These are phyloP conservation scores for Alternaria angustiovoidea DNA, from an alignment of 2,329 filamentous ascomycete genomes.

Conservation along the genomic window DNA sequence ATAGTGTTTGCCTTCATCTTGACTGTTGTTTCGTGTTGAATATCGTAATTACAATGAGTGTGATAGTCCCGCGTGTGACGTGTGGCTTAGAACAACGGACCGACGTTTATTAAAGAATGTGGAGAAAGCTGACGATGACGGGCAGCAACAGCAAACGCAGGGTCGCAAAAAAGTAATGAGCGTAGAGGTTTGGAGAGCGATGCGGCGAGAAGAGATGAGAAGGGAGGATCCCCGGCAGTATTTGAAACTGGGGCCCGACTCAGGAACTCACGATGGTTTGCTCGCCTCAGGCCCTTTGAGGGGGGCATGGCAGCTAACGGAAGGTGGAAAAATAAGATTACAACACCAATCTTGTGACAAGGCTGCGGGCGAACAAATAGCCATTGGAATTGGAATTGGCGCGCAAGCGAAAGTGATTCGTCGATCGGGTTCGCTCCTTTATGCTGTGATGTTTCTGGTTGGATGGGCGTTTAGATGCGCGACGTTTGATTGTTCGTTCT, in stretches of 20 bases:
- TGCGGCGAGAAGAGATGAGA: constrained; percentile 23
- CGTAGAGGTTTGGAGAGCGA: constrained; percentile 27
- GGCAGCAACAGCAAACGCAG: constrained; percentile 5
- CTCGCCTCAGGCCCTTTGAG: constrained; percentile 11
- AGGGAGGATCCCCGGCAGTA: constrained; percentile 32
- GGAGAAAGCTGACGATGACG: constrained; percentile 18
- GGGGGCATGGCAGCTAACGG: constrained; percentile 29
- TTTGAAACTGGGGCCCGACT: constrained; percentile 33
- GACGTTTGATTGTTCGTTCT: constrained; percentile 9
- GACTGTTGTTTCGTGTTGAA: constrained; percentile 9
- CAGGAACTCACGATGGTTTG: constrained; percentile 25
- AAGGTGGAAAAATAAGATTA: constrained; percentile 17
- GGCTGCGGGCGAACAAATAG: constrained; percentile 7
- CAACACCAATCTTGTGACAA: constrained; percentile 22
- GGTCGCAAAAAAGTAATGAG: constrained; percentile 24
- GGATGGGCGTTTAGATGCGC: constrained; percentile 11
- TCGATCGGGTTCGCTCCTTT: background rate
- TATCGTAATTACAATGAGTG: constrained; percentile 16
- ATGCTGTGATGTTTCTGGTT: constrained; percentile 8
- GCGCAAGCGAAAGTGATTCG: constrained; percentile 21
- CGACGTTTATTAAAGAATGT: constrained; percentile 31
- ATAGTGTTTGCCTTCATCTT: constrained; percentile 44
- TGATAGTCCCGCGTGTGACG: constrained; percentile 9
- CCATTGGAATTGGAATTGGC: constrained; percentile 27
- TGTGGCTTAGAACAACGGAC: background rate